These are phyloP conservation scores for Arthrobotrys sinensis DNA, from an alignment of 2,329 filamentous ascomycete genomes.

Conservation along the genomic window DNA sequence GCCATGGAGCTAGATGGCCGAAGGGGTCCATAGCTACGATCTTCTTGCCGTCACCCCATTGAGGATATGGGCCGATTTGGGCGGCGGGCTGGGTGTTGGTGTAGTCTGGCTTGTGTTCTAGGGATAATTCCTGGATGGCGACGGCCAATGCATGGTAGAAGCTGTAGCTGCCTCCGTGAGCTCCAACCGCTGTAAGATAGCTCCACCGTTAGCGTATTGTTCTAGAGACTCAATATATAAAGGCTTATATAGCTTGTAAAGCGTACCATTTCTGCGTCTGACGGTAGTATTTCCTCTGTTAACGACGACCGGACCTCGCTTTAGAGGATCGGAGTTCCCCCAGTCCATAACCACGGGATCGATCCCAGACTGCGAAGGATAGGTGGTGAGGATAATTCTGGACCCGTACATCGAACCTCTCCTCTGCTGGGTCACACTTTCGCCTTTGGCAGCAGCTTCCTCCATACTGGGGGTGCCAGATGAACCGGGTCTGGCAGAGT, in stretches of 20 bases:
- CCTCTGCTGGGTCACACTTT: slow-evolving; percentile 64
- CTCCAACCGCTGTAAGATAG: slow-evolving; percentile 73
- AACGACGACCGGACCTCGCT: slow-evolving; percentile 89
- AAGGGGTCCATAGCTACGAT: slow-evolving; percentile 98
- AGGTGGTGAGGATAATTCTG: slow-evolving; percentile 82
- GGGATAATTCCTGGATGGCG: slow-evolving; percentile 87
- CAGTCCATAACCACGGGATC: slow-evolving; percentile 90
- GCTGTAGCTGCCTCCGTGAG: slow-evolving; percentile 91
- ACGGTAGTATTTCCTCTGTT: slow-evolving; percentile 83
- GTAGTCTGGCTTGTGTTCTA: slow-evolving; percentile 83
- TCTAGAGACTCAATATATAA: not conserved
- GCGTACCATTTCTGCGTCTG: slow-evolving; percentile 82
- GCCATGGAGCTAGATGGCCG: slow-evolving; percentile 87
- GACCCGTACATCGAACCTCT: slow-evolving; percentile 69
- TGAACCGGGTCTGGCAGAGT: slow-evolving; percentile 48
- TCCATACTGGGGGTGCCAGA: slow-evolving; percentile 65
- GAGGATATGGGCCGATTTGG: slow-evolving; percentile 86
- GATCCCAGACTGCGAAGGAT: slow-evolving; percentile 93
- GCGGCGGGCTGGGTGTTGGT: slow-evolving; percentile 93
- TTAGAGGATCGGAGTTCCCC: slow-evolving; percentile 82
- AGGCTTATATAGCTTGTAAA: slow-evolving; percentile 29
- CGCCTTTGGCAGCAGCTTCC: slow-evolving; percentile 63
- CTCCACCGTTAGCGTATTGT: slow-evolving; percentile 4
- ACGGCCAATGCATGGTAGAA: slow-evolving; percentile 96
- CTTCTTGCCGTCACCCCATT: slow-evolving; percentile 91